Percentiles rank a stretch among this genome's conserved stretches.
Evolutionary conservation across 805 yeast species (phyloP).

Genomic region (Candida xiaguanensis): DNA sequence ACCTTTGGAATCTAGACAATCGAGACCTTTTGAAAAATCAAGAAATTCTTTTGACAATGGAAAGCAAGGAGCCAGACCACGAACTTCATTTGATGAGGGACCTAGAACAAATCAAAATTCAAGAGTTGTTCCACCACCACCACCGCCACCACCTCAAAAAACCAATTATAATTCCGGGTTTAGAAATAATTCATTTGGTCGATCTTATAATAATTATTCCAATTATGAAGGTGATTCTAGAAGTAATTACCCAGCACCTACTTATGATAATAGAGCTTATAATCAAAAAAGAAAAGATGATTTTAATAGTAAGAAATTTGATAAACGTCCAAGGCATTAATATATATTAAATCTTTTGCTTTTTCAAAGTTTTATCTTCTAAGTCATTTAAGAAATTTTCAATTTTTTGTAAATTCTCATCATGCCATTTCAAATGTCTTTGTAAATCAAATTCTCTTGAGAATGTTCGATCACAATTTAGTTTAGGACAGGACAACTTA

Average conservation of each 20-base stretch:
- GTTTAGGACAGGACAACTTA: conserved; percentile 43
- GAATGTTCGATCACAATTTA: conserved; percentile 52
- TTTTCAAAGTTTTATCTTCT: conserved; percentile 11
- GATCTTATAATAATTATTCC: neutral
- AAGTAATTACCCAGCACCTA: neutral
- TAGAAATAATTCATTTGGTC: conserved; percentile 1
- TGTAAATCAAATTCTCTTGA: conserved; percentile 44
- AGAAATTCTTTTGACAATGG: neutral
- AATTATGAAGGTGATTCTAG: neutral
- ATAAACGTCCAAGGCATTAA: conserved; percentile 28
- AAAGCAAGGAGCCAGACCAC: neutral
- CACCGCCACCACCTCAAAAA: conserved; percentile 13
- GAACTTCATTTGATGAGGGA: neutral
- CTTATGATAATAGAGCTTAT: conserved; percentile 2
- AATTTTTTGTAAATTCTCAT: conserved; percentile 26
- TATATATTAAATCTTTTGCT: neutral
- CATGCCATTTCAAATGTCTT: conserved; percentile 55
- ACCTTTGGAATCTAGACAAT: neutral
- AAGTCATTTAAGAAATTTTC: conserved; percentile 26
- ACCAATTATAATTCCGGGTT: conserved; percentile 1
- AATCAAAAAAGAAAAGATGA: conserved; percentile 21
- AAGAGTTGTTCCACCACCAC: conserved; percentile 8
- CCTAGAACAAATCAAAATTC: neutral
- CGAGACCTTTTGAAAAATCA: neutral
- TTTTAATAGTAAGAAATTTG: conserved; percentile 20